phyloP scores from a whole-genome alignment of 2,329 filamentous ascomycete species.

The Lomentospora prolificans region DNA sequence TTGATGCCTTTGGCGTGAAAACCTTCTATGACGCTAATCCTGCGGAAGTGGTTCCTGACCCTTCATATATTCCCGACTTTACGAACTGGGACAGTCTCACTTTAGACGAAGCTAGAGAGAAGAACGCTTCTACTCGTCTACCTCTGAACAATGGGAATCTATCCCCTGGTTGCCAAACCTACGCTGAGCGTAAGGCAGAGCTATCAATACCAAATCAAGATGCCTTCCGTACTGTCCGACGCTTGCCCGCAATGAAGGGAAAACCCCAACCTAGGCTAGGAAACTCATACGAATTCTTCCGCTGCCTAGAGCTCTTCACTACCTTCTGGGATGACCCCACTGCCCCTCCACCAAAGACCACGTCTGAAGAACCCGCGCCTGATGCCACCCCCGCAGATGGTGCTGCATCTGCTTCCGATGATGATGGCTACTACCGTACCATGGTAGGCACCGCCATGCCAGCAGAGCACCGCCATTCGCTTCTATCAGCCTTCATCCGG shows the following conservation, averaged over 20 bases:
- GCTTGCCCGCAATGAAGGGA: slow-evolving; percentile 44
- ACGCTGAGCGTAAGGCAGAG: slow-evolving; percentile 48
- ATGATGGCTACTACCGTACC: slow-evolving; percentile 30
- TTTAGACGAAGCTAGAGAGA: slow-evolving; percentile 36
- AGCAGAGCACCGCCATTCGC: slow-evolving; percentile 43
- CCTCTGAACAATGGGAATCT: slow-evolving; percentile 41
- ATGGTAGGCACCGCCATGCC: slow-evolving; percentile 46
- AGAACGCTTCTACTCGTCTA: slow-evolving; percentile 36
- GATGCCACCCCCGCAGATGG: background rate
- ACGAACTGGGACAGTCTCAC: slow-evolving; percentile 38
- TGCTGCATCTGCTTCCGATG: slow-evolving; percentile 3
- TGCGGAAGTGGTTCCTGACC: slow-evolving; percentile 43
- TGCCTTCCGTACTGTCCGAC: slow-evolving; percentile 51
- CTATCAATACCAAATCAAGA: slow-evolving; percentile 45
- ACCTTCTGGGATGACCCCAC: slow-evolving; percentile 55
- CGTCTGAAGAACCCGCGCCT: slow-evolving; percentile 20
- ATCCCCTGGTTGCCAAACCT: slow-evolving; percentile 48
- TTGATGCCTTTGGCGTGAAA: slow-evolving; percentile 48
- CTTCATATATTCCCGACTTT: slow-evolving; percentile 43
- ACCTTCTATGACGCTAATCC: slow-evolving; percentile 39
- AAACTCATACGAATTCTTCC: slow-evolving; percentile 57
- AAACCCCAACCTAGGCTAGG: slow-evolving; percentile 45
- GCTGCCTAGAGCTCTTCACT: slow-evolving; percentile 49
- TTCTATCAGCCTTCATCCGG: slow-evolving; percentile 52
- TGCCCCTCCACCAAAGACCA: slow-evolving; percentile 19